Evolutionary conservation across 257 asterid species (phyloP), one percentile per base, ranked within the genome.

Genomic region (Nicotiana attenuata): DNA sequence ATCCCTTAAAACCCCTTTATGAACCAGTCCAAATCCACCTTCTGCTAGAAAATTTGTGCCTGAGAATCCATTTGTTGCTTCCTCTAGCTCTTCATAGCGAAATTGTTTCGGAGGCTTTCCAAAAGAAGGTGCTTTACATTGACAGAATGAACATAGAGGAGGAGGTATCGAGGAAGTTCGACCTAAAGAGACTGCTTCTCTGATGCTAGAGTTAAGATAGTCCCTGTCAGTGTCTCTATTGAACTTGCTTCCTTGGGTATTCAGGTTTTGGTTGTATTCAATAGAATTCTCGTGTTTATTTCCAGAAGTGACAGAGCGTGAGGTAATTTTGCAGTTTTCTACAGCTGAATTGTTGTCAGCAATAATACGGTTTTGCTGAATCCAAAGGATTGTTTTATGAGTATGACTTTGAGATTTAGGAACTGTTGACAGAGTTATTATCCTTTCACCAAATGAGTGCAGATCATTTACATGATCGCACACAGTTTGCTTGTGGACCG

Each of bases 101-200:
- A 95, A 95, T 85, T 84, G 90, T 82, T 88, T 88, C 1, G 98
- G 97, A 7, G 99, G 99, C 83, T 91, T 91, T 83, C 99, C 98
- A 81, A 95, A 93, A 26, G 90, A 84, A 55, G 98, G 98, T 80
- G 97, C 92, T 91, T 88, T 91, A 80, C 86, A 82, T 78, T 92
- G 95, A 84, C 98, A 95, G 56, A 85, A 71, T 20, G 97, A 85
- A 85, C 98, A 95, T 77, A 95, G 84, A 63, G 98, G 98, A 81
- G 98, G 98, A 38, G 98, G 92, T 10, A 57, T 90, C 29, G 93
- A 89, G 80, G 93, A 93, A 57, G 86, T 84, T 88, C 86, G 88
- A 35, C 88, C 83, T 65, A 93, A 82, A 78, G 94, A 91, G 81
- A 94, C 92, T 77, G 96, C 98, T 45, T 92, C 95, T 71, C 99